These are phyloP conservation scores for Hortiboletus campestris DNA, from an alignment of 768 basidiomycete genomes.

Conservation along the genomic window DNA sequence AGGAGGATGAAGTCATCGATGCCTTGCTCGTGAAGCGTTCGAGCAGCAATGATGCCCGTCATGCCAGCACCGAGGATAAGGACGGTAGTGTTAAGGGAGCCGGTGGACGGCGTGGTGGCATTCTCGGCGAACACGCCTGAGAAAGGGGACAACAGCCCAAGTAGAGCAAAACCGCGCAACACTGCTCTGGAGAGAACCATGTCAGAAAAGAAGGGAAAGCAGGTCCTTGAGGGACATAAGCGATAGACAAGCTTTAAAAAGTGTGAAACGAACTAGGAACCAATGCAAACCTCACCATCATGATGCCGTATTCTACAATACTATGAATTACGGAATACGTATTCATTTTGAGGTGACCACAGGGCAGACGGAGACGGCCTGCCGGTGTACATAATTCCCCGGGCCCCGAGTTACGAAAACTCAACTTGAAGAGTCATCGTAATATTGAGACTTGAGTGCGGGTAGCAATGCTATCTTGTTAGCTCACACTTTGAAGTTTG, in stretches of 20 bases:
- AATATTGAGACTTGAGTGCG: too few relatives aligned
- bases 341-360: too few relatives aligned
- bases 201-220: neutral
- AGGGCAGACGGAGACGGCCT: too few relatives aligned
- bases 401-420: too few relatives aligned
- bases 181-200: conserved; percentile 13
- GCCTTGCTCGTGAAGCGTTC: conserved; percentile 51
- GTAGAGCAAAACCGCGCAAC: neutral
- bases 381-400: too few relatives aligned
- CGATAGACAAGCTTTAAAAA: neutral
- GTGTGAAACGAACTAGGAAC: too few relatives aligned
- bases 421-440: too few relatives aligned
- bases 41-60: conserved; percentile 63
- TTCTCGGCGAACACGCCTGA: conserved; percentile 7
- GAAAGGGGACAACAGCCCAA: conserved; percentile 4
- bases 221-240: neutral
- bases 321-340: too few relatives aligned
- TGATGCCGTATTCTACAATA: too few relatives aligned
- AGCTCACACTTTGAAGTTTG: too few relatives aligned
- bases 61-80: conserved; percentile 68
- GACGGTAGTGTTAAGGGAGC: conserved; percentile 33
- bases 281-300: too few relatives aligned
- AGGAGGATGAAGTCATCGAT: conserved; percentile 59
- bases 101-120: conserved; percentile 4
- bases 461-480: too few relatives aligned